Percentiles rank a stretch among this genome's conserved stretches.
Conservation (phyloP, 768 basidiomycete genomes). For the Psilocybe subaeruginosa region DNA sequence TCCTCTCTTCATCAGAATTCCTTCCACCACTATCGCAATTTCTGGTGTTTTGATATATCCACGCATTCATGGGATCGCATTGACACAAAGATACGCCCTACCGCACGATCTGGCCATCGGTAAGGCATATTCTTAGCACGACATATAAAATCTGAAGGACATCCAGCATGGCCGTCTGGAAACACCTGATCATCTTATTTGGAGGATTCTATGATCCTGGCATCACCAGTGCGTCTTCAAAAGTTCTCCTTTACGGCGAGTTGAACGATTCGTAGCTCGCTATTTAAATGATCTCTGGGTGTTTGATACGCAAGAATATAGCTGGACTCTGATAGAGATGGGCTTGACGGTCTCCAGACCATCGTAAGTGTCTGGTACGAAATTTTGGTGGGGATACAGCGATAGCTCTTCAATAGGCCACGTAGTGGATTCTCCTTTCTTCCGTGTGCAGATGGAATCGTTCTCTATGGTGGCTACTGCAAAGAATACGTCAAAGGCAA, state of each 20-base stretch:
- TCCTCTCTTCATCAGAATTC: slow-evolving; percentile 81
- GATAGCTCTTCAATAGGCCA: slow-evolving; percentile 43
- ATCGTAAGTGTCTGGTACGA: slow-evolving; percentile 49
- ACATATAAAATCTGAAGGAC: background rate
- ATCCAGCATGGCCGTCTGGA: slow-evolving; percentile 84
- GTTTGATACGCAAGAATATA: slow-evolving; percentile 86
- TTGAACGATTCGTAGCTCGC: slow-evolving; percentile 48
- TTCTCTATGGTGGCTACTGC: slow-evolving; percentile 88
- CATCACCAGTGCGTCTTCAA: slow-evolving; percentile 58
- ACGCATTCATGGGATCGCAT: slow-evolving; percentile 87
- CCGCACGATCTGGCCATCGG: slow-evolving; percentile 84
- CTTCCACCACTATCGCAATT: slow-evolving; percentile 88
- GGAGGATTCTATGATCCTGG: slow-evolving; percentile 93
- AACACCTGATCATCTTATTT: slow-evolving; percentile 84
- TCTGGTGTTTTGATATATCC: slow-evolving; percentile 84
- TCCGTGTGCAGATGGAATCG: slow-evolving; percentile 72
- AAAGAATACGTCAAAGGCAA: slow-evolving; percentile 90
- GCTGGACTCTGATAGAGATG: slow-evolving; percentile 80
- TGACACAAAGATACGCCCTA: slow-evolving; percentile 81
- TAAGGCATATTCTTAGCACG: slow-evolving; percentile 30
- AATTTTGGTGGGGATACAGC: background rate
- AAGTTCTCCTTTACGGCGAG: background rate
- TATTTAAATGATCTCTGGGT: slow-evolving; percentile 87
- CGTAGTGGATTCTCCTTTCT: slow-evolving; percentile 88
- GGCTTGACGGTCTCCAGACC: slow-evolving; percentile 73